Conservation (phyloP, 108 stramenopile genomes). For the Mediolabrus comicus region DNA sequence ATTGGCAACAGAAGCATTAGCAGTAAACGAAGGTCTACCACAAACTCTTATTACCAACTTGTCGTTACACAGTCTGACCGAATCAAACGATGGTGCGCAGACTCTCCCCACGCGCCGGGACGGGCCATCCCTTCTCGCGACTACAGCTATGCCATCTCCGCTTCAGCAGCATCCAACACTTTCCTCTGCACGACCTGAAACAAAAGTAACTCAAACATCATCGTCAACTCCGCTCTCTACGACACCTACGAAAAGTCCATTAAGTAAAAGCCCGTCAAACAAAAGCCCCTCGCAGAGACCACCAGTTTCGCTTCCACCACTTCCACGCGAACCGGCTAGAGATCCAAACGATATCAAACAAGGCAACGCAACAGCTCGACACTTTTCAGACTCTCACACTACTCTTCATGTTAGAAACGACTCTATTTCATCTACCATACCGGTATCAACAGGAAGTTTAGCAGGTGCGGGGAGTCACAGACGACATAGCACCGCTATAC, state of each 20-base stretch:
- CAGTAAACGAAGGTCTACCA: not conserved
- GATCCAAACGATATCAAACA: not conserved
- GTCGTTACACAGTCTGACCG: not conserved
- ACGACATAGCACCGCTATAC: conserved; percentile 5
- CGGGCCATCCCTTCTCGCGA: not conserved
- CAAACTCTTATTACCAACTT: not conserved
- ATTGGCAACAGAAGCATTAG: not conserved
- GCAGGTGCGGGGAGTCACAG: conserved; percentile 4
- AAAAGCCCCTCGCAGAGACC: not conserved
- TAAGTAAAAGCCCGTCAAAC: not conserved
- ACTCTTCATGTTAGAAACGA: not conserved
- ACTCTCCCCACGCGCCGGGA: not conserved
- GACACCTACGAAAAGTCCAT: not conserved
- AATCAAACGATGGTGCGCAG: not conserved
- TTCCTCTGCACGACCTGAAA: not conserved
- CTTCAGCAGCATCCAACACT: not conserved
- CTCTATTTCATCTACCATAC: not conserved
- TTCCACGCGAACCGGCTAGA: not conserved
- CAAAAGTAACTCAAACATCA: not conserved
- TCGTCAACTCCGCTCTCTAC: not conserved
- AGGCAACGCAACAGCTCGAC: too few relatives aligned
- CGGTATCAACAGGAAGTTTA: not conserved
- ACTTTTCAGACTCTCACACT: too few relatives aligned
- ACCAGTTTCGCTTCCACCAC: not conserved
- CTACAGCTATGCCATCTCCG: not conserved